phyloP scores from a whole-genome alignment of 257 asterid species.

The Capsicum rhomboideum region DNA sequence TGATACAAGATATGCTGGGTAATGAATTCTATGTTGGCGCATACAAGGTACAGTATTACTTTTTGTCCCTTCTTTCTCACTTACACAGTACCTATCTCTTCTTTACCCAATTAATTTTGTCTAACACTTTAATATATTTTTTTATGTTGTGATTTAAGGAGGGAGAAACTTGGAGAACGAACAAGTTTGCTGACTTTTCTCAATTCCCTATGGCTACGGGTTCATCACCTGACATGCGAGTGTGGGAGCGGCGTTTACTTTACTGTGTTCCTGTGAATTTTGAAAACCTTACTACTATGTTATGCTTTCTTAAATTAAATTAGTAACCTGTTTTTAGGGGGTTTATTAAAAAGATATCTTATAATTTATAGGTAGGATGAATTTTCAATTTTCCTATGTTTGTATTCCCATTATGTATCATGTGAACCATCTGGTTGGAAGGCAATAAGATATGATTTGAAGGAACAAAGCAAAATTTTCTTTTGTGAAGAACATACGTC shows the following conservation, averaged over 20 bases:
- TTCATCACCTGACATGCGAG: constrained; percentile 43
- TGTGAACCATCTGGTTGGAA: not conserved
- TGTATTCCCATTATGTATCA: not conserved
- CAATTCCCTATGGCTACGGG: constrained; percentile 43
- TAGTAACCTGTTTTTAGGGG: not conserved
- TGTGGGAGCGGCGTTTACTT: constrained; percentile 86
- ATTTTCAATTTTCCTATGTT: too few relatives aligned
- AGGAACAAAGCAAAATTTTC: not conserved
- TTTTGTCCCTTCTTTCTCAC: not conserved
- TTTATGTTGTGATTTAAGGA: constrained; percentile 33
- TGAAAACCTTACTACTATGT: not conserved
- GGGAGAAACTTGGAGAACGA: constrained; percentile 73
- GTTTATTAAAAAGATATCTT: not conserved
- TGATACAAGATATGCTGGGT: constrained; percentile 92
- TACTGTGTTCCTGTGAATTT: constrained; percentile 78
- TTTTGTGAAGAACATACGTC: not conserved
- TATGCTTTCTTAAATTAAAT: not conserved
- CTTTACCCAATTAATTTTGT: not conserved
- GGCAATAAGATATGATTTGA: not conserved
- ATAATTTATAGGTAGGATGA: not conserved
- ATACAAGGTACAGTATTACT: constrained; percentile 50
- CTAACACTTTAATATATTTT: not conserved
- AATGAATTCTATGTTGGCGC: constrained; percentile 82
- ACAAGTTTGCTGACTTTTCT: constrained; percentile 66
- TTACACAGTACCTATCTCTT: not conserved